These are phyloP conservation scores for Euphorbia corollata DNA, from an alignment of 441 rosid genomes.

Conservation along the genomic window DNA sequence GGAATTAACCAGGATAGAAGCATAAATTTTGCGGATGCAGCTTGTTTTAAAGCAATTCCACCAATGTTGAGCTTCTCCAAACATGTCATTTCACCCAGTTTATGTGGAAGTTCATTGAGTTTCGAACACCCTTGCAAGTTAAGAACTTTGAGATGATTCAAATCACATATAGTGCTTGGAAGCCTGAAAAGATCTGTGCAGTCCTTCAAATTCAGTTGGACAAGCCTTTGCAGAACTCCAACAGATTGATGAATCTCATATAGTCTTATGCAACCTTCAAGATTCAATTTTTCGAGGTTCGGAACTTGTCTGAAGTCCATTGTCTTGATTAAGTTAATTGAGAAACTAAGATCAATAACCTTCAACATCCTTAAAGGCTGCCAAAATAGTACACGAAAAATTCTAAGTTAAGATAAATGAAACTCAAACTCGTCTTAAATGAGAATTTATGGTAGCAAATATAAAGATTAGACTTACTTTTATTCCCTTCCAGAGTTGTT, in stretches of 20 bases:
- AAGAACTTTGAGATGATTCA: constrained; percentile 16
- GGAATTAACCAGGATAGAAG: constrained; percentile 13
- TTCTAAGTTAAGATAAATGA: not conserved
- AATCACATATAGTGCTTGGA: constrained; percentile 14
- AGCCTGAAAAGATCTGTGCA: constrained; percentile 16
- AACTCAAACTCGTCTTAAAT: not conserved
- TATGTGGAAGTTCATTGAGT: constrained; percentile 14
- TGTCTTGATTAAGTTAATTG: constrained; percentile 10
- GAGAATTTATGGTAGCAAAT: not conserved
- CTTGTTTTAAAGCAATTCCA: constrained; percentile 1
- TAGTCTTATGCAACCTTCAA: constrained; percentile 16
- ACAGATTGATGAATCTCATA: constrained; percentile 10
- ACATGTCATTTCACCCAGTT: constrained; percentile 5
- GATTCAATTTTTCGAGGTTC: constrained; percentile 21
- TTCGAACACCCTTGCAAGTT: constrained; percentile 19
- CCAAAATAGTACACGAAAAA: not conserved
- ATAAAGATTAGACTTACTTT: constrained; percentile 8
- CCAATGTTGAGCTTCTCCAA: constrained; percentile 16
- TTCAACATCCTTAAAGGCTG: constrained; percentile 20
- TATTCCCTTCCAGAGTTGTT: constrained; percentile 15
- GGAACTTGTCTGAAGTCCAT: constrained; percentile 15
- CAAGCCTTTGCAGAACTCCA: constrained; percentile 14
- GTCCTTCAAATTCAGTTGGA: constrained; percentile 1
- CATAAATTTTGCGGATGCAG: constrained; percentile 6
- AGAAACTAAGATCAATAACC: constrained; percentile 22